These are phyloP conservation scores for Colletotrichum melonis DNA, from an alignment of 2,329 filamentous ascomycete genomes.

Conservation along the genomic window DNA sequence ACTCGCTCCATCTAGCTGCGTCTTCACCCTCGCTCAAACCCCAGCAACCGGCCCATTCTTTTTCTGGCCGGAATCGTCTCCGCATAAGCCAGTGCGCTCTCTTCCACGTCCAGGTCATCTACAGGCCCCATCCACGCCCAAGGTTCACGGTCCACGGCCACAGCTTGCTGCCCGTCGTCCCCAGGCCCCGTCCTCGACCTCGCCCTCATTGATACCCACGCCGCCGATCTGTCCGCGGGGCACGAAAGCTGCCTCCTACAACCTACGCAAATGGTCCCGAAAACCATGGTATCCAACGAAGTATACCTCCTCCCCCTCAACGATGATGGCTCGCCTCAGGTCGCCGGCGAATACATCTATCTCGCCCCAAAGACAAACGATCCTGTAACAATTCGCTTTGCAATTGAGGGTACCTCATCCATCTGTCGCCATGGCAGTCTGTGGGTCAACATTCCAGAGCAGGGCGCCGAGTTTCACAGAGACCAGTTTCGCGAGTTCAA, in stretches of 20 bases:
- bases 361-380: slow-evolving; percentile 79
- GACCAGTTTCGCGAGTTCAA: slow-evolving; percentile 88
- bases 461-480: slow-evolving; percentile 80
- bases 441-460: slow-evolving; percentile 93
- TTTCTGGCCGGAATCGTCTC: slow-evolving; percentile 27
- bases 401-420: slow-evolving; percentile 93
- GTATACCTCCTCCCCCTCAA: slow-evolving; percentile 92
- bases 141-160: background rate
- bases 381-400: slow-evolving; percentile 86
- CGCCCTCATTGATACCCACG: slow-evolving; percentile 6
- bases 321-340: slow-evolving; percentile 91
- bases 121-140: no score
- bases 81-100: slow-evolving; percentile 28
- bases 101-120: background rate
- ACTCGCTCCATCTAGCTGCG: background rate
- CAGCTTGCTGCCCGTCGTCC: background rate
- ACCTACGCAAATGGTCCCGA: slow-evolving; percentile 63
- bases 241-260: slow-evolving; percentile 36
- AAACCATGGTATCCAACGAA: slow-evolving; percentile 73
- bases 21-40: background rate
- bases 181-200: background rate
- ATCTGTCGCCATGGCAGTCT: slow-evolving; percentile 94
- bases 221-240: slow-evolving; percentile 34
- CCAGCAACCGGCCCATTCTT: slow-evolving; percentile 18
- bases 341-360: slow-evolving; percentile 92